phyloP scores from a whole-genome alignment of 2,329 filamentous ascomycete genomes.

The Pseudogymnoascus sp. region DNA sequence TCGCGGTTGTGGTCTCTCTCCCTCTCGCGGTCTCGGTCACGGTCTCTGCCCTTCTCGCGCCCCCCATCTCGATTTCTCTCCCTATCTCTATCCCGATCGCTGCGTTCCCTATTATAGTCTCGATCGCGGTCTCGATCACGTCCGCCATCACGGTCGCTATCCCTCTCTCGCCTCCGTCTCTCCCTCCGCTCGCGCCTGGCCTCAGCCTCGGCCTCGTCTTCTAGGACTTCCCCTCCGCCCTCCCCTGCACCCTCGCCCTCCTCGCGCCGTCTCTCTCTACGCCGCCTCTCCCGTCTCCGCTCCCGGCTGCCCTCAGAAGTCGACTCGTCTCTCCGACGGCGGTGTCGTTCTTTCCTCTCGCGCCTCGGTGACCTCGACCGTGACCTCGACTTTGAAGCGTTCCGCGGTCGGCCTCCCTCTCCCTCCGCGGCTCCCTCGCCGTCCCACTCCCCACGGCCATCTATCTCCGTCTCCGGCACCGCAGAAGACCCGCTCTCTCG shows the following conservation, averaged over 20 bases:
- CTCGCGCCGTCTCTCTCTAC: conserved; percentile 26
- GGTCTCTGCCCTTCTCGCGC: conserved; percentile 33
- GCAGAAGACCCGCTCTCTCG: conserved; percentile 1
- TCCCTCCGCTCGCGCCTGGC: conserved; percentile 50
- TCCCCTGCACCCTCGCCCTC: conserved; percentile 25
- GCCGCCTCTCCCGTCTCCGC: conserved; percentile 19
- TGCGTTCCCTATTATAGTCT: conserved; percentile 40
- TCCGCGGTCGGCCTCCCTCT: conserved; percentile 1
- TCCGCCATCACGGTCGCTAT: conserved; percentile 36
- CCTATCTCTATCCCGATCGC: conserved; percentile 30
- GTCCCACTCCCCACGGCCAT: conserved; percentile 21
- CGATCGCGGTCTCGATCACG: conserved; percentile 37
- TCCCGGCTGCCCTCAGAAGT: conserved; percentile 17
- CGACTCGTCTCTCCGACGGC: not conserved
- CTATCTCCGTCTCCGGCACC: conserved; percentile 21
- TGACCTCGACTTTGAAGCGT: conserved; percentile 19
- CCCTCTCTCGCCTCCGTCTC: conserved; percentile 37
- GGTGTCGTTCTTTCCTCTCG: conserved; percentile 13
- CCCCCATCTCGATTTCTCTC: conserved; percentile 39
- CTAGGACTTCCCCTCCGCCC: conserved; percentile 24
- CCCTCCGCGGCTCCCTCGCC: conserved; percentile 7
- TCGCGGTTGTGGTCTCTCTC: conserved; percentile 29
- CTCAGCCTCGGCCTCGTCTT: conserved; percentile 21
- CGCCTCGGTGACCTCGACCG: conserved; percentile 24
- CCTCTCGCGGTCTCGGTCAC: conserved; percentile 29